Base-by-base conservation (phyloP, 1,139 yeast genomes). In the Blastobotrys indianensis region DNA sequence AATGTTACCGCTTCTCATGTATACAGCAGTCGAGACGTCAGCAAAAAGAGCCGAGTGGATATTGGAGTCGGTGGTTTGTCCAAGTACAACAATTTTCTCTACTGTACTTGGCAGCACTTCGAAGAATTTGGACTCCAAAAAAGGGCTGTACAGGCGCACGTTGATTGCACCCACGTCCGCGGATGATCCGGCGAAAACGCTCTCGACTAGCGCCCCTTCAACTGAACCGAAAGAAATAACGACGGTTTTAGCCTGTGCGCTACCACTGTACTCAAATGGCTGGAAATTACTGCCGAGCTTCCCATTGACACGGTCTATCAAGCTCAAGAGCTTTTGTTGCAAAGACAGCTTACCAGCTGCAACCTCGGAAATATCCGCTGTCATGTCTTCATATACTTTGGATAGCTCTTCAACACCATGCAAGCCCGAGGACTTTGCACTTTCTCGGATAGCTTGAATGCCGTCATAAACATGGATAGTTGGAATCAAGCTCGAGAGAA, bases 401-500 rank as follows among this genome's bases (percentile, higher is more conserved):
- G 74, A 71, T 46, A 82, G 57, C 16, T 75, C 67, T 11, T 65
- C 70, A 32, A 75, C 68, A 11, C 79, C 64, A 46, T 75, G 64
- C 46, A 79, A 75, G 39, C 70, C 68, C 10, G 67, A 59, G 51
- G 74, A 72, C 54, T 75, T 76, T 52, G 77, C 68, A 56, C 74
- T 76, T 52, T 80, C 75, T 56, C 77, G 79, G 44, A 80, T 64
- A 51, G 79, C 81, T 45, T 80, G 37, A 12, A 85, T 72, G 38
- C 97, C 97, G 61, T 88, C 97, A 62, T 82, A 85, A 54, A 85
- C 72, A 64, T 83, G 81, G 47, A 86, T 64, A 16, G 83, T 73
- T 3, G 92, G 86, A 36, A 69, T 65, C 31, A 78, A 73, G 34
- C 77, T 70, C 13, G 94, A 80, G 56, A 85, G 68, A 48, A 77